Base-by-base conservation (phyloP, 805 yeast species). In the Scheffersomyces stipitis region DNA sequence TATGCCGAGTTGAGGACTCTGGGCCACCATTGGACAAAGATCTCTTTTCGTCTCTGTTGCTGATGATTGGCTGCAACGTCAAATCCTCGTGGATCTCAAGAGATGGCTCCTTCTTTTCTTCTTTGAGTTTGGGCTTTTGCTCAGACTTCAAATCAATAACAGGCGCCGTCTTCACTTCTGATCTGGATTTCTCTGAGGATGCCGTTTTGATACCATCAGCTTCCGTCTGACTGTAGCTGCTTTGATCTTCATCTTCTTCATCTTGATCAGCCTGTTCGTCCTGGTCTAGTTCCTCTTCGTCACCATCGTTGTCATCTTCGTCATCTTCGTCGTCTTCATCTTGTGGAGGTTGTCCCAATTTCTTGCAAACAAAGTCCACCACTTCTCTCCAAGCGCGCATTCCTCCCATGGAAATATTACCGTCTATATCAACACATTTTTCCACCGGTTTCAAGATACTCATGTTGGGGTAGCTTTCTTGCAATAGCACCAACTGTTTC, bases 341-440 rank as follows among this genome's bases (percentile, higher is more conserved):
- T 15, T 40, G 45, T 10, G 20, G 32, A 2, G 56, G 55, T 20
- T 38, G 39, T 5, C 61, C 61, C 9, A 56, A 36, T 30, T 52
- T 54, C 30, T 54, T 41, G 40, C 41, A 34, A 14, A 54, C 54
- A 37, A 48, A 41, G 30, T 52, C 53, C 18, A 54, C 61, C 28
- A 56, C 57, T 31, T 56, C 61, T 28, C 48, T 33, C 58, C 61
- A 56, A 3, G 57, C 42, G 26, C 60, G 40, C 60, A 56, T 54
- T 6, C 61, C 61, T 3, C 61, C 61, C 61, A 56, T 56, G 6
- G 55, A 38, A n/a, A 56, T 56, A 28, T 53, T 53, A 2, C 61
- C 61, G 34, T 53, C 56, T 5, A 46, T 45, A 34, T 53, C 56
- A 16, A 50, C 51, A 26, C 46, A 51, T 28, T 56, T 56, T 28